phyloP scores from a whole-genome alignment of 768 basidiomycete species.

The Cubamyces sp. region DNA sequence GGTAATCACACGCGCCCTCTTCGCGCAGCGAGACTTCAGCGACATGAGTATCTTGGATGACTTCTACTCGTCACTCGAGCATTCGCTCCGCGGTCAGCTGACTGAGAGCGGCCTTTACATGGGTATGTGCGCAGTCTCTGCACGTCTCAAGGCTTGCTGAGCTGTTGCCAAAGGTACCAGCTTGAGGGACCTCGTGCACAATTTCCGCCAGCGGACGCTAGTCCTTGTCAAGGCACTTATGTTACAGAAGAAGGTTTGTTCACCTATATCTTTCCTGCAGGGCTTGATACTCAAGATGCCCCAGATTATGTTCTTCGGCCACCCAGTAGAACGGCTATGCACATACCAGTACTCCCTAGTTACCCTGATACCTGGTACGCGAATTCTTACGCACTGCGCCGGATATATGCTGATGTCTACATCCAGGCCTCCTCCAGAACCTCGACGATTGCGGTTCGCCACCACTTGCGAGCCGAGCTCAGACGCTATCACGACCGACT shows the following conservation, averaged over 20 bases:
- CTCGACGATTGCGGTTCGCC: constrained; percentile 94
- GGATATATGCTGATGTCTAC: background rate
- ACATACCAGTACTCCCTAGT: constrained; percentile 98
- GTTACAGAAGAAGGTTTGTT: constrained; percentile 83
- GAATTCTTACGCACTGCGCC: background rate
- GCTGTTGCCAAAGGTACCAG: constrained; percentile 59
- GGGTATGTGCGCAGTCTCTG: constrained; percentile 55
- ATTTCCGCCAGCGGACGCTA: constrained; percentile 90
- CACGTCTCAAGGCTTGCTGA: background rate
- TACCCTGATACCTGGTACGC: constrained; percentile 84
- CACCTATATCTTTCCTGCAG: background rate
- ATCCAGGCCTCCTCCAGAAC: constrained; percentile 78
- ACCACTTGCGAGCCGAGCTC: constrained; percentile 62
- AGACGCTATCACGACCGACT: constrained; percentile 71
- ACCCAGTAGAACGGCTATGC: constrained; percentile 94
- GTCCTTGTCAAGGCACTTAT: constrained; percentile 94
- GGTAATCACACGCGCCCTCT: constrained; percentile 90
- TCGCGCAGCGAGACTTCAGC: constrained; percentile 72
- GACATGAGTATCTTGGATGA: constrained; percentile 89
- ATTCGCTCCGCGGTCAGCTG: constrained; percentile 74
- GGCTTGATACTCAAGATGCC: background rate
- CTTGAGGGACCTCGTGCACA: constrained; percentile 89
- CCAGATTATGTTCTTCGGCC: constrained; percentile 97
- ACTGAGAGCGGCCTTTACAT: constrained; percentile 95
- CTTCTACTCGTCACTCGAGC: constrained; percentile 79